Evolutionary conservation across 805 yeast genomes (phyloP).

Genomic region (Ogataea angusta): DNA sequence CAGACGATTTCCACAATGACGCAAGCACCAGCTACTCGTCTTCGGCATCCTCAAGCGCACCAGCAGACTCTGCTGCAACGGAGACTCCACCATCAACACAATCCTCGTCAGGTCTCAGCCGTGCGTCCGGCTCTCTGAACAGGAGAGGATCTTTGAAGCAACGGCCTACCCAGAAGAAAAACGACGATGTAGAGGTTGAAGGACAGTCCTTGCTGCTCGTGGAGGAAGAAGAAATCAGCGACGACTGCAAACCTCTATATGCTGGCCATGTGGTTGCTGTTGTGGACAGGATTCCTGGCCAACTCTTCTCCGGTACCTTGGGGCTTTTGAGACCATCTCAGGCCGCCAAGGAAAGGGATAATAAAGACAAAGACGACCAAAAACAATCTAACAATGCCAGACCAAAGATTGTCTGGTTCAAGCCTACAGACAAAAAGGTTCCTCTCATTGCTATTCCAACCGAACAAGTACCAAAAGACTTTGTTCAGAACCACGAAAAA

Average conservation of each 20-base stretch:
- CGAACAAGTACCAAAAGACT: conserved; percentile 95
- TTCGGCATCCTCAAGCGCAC: conserved; percentile 21
- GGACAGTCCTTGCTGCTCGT: conserved; percentile 89
- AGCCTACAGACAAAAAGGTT: conserved; percentile 96
- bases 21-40: conserved; percentile 55
- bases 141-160: conserved; percentile 91
- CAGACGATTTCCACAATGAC: conserved; percentile 76
- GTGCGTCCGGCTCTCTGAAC: conserved; percentile 39
- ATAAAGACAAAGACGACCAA: conserved; percentile 39
- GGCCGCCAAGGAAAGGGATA: conserved; percentile 72
- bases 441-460: conserved; percentile 98
- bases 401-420: conserved; percentile 98
- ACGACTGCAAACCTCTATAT: conserved; percentile 87
- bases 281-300: conserved; percentile 96
- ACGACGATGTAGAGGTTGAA: conserved; percentile 97
- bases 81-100: conserved; percentile 37
- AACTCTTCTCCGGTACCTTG: conserved; percentile 88
- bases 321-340: conserved; percentile 95
- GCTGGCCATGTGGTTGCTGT: conserved; percentile 99
- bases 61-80: conserved; percentile 30
- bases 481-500: conserved; percentile 84
- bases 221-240: conserved; percentile 94
- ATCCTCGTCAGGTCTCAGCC: conserved; percentile 24
- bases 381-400: conserved; percentile 31
- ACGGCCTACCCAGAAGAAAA: conserved; percentile 95